phyloP scores from a whole-genome alignment of 176 grass and related monocot genomes.

The Bothriochloa decipiens region DNA sequence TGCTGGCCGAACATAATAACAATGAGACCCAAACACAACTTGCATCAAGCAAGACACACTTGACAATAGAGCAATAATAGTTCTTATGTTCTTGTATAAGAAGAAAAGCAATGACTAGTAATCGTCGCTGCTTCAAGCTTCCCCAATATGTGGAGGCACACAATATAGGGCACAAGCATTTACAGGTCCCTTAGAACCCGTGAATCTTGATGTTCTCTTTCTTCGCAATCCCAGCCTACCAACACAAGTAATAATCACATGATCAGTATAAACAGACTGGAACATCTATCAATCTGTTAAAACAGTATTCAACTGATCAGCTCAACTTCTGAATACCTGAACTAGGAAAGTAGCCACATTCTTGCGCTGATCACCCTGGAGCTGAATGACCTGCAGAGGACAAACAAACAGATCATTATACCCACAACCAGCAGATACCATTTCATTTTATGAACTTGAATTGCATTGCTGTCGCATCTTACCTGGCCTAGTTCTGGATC shows the following conservation, averaged over 20 bases:
- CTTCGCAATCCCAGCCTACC: slow-evolving; percentile 74
- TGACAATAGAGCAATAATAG: slow-evolving; percentile 11
- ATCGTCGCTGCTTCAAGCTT: slow-evolving; percentile 39
- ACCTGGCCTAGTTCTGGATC: slow-evolving; percentile 77
- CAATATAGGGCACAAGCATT: slow-evolving; percentile 5
- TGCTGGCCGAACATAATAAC: slow-evolving; percentile 14
- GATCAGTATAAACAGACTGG: too few species aligned
- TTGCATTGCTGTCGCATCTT: background rate
- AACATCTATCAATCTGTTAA: background rate
- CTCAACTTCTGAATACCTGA: slow-evolving; percentile 37
- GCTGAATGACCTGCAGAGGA: slow-evolving; percentile 56
- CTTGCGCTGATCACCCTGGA: slow-evolving; percentile 82
- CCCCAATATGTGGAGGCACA: background rate
- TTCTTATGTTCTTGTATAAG: slow-evolving; percentile 35
- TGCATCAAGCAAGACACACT: slow-evolving; percentile 56
- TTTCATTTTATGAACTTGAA: background rate
- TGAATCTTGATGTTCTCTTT: slow-evolving; percentile 83
- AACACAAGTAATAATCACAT: background rate
- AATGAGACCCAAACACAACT: slow-evolving; percentile 42
- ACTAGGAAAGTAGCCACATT: slow-evolving; percentile 79
- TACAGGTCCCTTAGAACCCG: slow-evolving; percentile 56
- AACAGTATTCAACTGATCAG: background rate
- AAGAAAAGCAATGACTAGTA: slow-evolving; percentile 17
- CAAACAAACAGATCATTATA: too few species aligned
- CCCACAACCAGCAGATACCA: too few species aligned